A percentile compares a stretch with the other conserved stretches of the same genome.
phyloP scores from a whole-genome alignment of 305 asterid genomes.

The Fraxinus angustifolia region DNA sequence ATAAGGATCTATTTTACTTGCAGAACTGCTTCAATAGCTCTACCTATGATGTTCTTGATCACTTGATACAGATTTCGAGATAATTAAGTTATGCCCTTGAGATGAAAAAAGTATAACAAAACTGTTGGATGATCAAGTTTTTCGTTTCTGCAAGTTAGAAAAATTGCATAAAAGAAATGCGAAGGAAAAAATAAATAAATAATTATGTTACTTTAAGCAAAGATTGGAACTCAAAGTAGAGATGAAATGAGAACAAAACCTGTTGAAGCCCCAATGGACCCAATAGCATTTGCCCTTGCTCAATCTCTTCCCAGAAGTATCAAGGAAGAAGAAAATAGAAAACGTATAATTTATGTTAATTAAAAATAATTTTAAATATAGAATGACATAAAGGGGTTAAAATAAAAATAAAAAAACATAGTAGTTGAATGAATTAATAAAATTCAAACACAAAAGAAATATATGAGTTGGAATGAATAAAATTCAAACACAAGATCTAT shows the following conservation, averaged over 20 bases:
- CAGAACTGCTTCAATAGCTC: conserved; percentile 80
- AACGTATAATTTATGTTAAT: neutral
- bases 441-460: no score
- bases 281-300: conserved; percentile 46
- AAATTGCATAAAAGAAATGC: neutral
- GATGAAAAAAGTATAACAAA: conserved; percentile 79
- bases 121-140: conserved; percentile 37
- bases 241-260: conserved; percentile 34
- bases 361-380: no score
- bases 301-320: conserved; percentile 78
- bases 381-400: neutral
- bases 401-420: no score
- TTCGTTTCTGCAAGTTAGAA: neutral
- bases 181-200: neutral
- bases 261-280: conserved; percentile 86
- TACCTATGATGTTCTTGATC: conserved; percentile 67
- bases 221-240: neutral
- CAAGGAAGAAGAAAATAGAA: neutral
- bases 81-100: conserved; percentile 61
- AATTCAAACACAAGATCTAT: no score
- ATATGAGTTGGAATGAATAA: no score
- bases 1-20: conserved; percentile 65
- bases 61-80: conserved; percentile 78
- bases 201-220: neutral
- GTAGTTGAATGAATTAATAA: no score